A percentile compares a stretch with the other conserved stretches of the same genome.
Evolutionary conservation across 805 yeast genomes (phyloP).

Genomic region (Barnettozyma sucrosica): DNA sequence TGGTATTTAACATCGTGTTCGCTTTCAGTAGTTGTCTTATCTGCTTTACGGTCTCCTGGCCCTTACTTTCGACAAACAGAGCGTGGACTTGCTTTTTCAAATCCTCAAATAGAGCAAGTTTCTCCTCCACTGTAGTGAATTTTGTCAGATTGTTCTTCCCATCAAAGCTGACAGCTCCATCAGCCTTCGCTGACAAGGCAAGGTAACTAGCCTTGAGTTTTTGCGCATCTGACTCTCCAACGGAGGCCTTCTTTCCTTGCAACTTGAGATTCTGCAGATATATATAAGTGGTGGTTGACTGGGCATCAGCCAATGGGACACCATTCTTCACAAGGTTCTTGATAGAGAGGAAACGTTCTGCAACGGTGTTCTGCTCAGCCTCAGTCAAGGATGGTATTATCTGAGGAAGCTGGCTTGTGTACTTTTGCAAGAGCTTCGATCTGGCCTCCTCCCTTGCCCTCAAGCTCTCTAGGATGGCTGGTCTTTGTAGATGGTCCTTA

Average conservation of each 20-base stretch:
- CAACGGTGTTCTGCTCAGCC: slow-evolving; percentile 32
- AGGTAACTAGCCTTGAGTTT: slow-evolving; percentile 28
- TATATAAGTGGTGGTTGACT: slow-evolving; percentile 50
- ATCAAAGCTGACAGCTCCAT: slow-evolving; percentile 44
- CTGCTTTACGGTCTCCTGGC: slow-evolving; percentile 29
- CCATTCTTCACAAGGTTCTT: slow-evolving; percentile 57
- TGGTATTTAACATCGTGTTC: slow-evolving; percentile 27
- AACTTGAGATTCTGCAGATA: slow-evolving; percentile 37
- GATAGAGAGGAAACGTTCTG: slow-evolving; percentile 48
- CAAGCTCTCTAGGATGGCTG: slow-evolving; percentile 39
- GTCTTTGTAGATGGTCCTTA: slow-evolving; percentile 56
- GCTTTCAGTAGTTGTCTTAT: slow-evolving; percentile 38
- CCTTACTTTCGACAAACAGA: slow-evolving; percentile 17
- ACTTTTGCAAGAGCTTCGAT: slow-evolving; percentile 24
- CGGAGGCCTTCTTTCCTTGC: slow-evolving; percentile 10
- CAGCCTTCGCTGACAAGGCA: slow-evolving; percentile 33
- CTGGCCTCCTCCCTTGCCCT: slow-evolving; percentile 39
- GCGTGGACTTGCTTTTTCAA: slow-evolving; percentile 17
- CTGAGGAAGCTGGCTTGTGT: slow-evolving; percentile 28
- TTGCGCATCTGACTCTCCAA: slow-evolving; percentile 30
- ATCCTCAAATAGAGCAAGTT: slow-evolving; percentile 23
- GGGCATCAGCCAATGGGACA: slow-evolving; percentile 49
- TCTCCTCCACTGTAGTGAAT: slow-evolving; percentile 32
- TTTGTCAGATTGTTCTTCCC: slow-evolving; percentile 35
- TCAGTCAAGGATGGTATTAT: slow-evolving; percentile 25